Evolutionary conservation across 1,284 basidiomycete species (phyloP), one percentile per base, ranked within the genome.

Genomic region (Trichosporon ovoides): DNA sequence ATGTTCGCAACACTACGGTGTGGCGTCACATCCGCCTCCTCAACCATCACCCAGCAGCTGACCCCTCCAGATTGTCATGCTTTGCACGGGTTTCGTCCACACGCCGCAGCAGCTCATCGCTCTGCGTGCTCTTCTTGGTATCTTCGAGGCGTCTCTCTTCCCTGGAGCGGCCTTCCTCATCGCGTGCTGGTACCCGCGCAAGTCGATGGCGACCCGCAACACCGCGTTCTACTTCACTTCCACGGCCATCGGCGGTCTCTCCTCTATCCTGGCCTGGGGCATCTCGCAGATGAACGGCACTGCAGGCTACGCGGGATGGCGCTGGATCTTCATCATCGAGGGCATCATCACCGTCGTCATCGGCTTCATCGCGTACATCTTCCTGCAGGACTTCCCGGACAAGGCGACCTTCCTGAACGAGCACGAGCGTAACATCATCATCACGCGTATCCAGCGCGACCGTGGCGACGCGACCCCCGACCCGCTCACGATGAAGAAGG

Each of bases 391-490:
- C 55, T 56, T 61, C 46, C 60, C 60, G 1, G 51, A 58, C 54
- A 53, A 53, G 28, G 57, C 57, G 3, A 40, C 24, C 12, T 59
- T 62, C 52, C 38, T 62, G 10, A 46, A 46, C 18, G 48, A 53
- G 19, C 57, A 59, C 40, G 52, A 62, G 34, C 43, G 55, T 2
- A 31, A 52, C 22, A 48, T 62, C 19, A 50, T 62, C 48, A 34
- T 34, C 11, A 54, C 49, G 18, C 54, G 57, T 9, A 58, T 62
- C 40, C 52, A 62, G 50, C 60, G 60, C 35, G 60, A 62, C 57
- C 60, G 60, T 9, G 60, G 73, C 31, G 80, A 81, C 64, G 67
- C 77, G 34, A 65, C 66, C 20, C 69, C 71, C 22, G 79, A 81
- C 61, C 33, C 64, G 2, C 63, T 80, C 31, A 77, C 77, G 16